phyloP scores from a whole-genome alignment of 2,329 filamentous ascomycete genomes.

The Magnaporthiopsis incrustans region DNA sequence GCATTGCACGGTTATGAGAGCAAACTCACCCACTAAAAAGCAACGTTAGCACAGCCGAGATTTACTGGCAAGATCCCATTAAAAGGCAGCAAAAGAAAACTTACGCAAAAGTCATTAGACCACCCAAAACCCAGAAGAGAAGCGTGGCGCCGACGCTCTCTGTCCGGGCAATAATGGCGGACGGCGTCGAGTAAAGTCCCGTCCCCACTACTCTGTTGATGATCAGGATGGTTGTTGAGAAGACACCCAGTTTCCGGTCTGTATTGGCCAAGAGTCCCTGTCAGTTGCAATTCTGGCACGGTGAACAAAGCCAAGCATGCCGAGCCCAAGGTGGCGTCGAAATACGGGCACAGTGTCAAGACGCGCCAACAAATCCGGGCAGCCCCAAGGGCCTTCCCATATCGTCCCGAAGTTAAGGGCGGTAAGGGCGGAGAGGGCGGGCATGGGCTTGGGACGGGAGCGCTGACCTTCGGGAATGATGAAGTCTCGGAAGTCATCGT shows the following conservation, averaged over 20 bases:
- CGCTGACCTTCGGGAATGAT: slow-evolving; percentile 5
- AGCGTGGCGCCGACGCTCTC: slow-evolving; percentile 36
- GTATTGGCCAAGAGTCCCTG: no score
- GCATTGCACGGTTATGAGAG: no score
- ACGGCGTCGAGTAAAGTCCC: slow-evolving; percentile 40
- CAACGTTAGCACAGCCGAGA: slow-evolving; percentile 5
- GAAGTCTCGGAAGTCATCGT: slow-evolving; percentile 7
- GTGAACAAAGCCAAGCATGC: no score
- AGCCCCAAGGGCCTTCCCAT: no score
- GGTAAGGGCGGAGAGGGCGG: slow-evolving; percentile 6
- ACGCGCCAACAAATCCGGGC: no score
- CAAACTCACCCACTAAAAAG: slow-evolving; percentile 16
- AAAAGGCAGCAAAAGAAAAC: slow-evolving; percentile 19
- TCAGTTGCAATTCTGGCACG: no score
- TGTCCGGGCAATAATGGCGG: slow-evolving; percentile 32
- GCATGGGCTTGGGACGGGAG: background rate
- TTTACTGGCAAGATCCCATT: background rate
- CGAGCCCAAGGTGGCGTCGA: no score
- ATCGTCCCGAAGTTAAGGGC: slow-evolving; percentile 8
- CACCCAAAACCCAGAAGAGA: slow-evolving; percentile 40
- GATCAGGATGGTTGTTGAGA: slow-evolving; percentile 31
- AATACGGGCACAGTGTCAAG: no score
- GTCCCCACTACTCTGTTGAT: slow-evolving; percentile 41
- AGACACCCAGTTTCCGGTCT: slow-evolving; percentile 22
- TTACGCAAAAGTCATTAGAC: slow-evolving; percentile 36